phyloP scores from a whole-genome alignment of 2,329 filamentous ascomycete species.

The Alternaria gansuensis region DNA sequence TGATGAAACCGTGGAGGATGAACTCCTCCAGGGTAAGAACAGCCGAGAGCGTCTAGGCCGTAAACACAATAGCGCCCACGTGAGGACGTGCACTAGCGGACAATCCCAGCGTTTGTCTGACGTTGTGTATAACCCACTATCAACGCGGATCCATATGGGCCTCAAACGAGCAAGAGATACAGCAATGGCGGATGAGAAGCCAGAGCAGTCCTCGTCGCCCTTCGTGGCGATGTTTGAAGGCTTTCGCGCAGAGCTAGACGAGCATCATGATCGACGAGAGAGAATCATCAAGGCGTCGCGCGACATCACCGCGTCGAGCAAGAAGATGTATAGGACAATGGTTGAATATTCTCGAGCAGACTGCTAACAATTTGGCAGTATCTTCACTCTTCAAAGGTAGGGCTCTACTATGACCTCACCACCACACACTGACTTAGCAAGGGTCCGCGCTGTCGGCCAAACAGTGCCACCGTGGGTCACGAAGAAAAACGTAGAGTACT shows the following conservation, averaged over 20 bases:
- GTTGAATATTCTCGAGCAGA: background rate
- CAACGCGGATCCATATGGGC: slow-evolving; percentile 30
- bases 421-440: slow-evolving; percentile 46
- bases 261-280: slow-evolving; percentile 93
- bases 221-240: slow-evolving; percentile 78
- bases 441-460: slow-evolving; percentile 68
- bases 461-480: slow-evolving; percentile 73
- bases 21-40: slow-evolving; percentile 18
- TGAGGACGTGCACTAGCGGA: slow-evolving; percentile 33
- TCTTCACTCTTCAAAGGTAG: slow-evolving; percentile 83
- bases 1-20: slow-evolving; percentile 6
- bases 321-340: slow-evolving; percentile 79
- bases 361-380: slow-evolving; percentile 60
- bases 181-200: slow-evolving; percentile 47
- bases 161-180: slow-evolving; percentile 50
- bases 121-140: slow-evolving; percentile 23
- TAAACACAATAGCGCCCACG: slow-evolving; percentile 31
- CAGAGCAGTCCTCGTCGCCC: slow-evolving; percentile 51
- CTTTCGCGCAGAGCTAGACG: slow-evolving; percentile 88
- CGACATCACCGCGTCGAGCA: slow-evolving; percentile 92
- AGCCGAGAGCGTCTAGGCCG: slow-evolving; percentile 34
- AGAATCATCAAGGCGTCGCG: slow-evolving; percentile 88
- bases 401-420: background rate
- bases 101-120: slow-evolving; percentile 35
- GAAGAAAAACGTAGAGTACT: slow-evolving; percentile 74